Evolutionary conservation across 2,329 filamentous ascomycete genomes (phyloP), one percentile per base, ranked within the genome.

Genomic region (Ophiostoma novo-ulmi): DNA sequence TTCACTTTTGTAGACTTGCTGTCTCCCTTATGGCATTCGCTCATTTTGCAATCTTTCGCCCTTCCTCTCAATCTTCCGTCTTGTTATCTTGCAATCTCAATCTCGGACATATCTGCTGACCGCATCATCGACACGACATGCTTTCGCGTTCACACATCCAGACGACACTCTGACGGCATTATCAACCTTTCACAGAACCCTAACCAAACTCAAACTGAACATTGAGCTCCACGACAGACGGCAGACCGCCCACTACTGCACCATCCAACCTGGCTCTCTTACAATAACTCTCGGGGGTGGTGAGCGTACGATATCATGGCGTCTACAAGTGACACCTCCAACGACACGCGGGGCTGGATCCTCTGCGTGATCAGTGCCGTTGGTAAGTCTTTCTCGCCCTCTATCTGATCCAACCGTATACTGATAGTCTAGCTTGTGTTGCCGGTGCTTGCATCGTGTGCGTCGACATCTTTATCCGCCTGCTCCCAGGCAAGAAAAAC

Each of bases 341-440:
- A 94, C 82, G 94, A 98, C 82, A 90, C 90, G 73, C 88, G 93
- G 74, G 94, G 95, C 76, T 98, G 94, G 94, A 90, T 98, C 75
- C 92, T 98, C 91, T 89, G 85, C 77, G 84, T 93, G 74, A 92
- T 94, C 80, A 97, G 93, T 77, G 88, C 93, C 70, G 80, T 88
- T 73, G 87, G 87, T 89, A 76, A 71, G 85, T 83, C 71, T 75
- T 39, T 70, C 41, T 61, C 11, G 0, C 26, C 20, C 17, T 38
- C 11, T 1, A 22, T 36, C 20, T 22, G 6, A n/a, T 6, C 17
- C 55, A 26, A 31, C 31, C 35, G 20, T 2, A 8, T 22, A 5
- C 63, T 65, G 20, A 65, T n/a, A 58, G 13, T 4, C 5, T 69
- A 83, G 88, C 88, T 71, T 91, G 88, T 77, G 83, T 93, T 75